Evolutionary conservation across 495 filamentous ascomycete genomes (phyloP).

Genomic region (Filosporella fistucella): DNA sequence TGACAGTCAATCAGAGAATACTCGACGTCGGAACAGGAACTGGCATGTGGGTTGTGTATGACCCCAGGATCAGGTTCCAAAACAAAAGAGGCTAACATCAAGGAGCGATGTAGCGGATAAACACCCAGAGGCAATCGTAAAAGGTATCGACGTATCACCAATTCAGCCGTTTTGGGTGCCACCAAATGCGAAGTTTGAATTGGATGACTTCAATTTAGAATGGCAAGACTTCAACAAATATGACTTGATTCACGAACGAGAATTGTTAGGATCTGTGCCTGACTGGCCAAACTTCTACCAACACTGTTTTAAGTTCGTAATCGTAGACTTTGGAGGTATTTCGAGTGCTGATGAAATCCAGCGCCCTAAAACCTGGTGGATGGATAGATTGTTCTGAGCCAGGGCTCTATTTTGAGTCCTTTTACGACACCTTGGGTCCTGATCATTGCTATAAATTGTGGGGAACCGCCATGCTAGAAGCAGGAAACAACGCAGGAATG

Average conservation of each 20-base stretch:
- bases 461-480: conserved; percentile 31
- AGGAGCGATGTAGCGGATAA: conserved; percentile 44
- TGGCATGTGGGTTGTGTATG: conserved; percentile 56
- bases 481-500: conserved; percentile 17
- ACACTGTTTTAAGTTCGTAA: conserved; percentile 19
- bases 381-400: conserved; percentile 42
- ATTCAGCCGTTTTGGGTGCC: conserved; percentile 47
- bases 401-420: conserved; percentile 26
- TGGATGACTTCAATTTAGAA: conserved; percentile 49
- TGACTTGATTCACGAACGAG: conserved; percentile 49
- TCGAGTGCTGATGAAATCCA: too few relatives aligned
- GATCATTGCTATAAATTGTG: conserved; percentile 24
- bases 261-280: conserved; percentile 41
- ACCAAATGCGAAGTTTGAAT: conserved; percentile 45
- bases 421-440: not conserved
- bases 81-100: conserved; percentile 48
- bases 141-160: conserved; percentile 48
- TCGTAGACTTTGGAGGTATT: too few relatives aligned
- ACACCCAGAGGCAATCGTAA: conserved; percentile 48
- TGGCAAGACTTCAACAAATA: conserved; percentile 44
- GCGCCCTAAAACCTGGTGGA: conserved; percentile 43
- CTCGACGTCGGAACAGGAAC: conserved; percentile 66
- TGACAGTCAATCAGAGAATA: conserved; percentile 39
- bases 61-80: conserved; percentile 41
- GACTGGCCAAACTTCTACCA: conserved; percentile 40